Conservation (phyloP, 2,329 filamentous ascomycete genomes). For the Incumbomyces delicatus region DNA sequence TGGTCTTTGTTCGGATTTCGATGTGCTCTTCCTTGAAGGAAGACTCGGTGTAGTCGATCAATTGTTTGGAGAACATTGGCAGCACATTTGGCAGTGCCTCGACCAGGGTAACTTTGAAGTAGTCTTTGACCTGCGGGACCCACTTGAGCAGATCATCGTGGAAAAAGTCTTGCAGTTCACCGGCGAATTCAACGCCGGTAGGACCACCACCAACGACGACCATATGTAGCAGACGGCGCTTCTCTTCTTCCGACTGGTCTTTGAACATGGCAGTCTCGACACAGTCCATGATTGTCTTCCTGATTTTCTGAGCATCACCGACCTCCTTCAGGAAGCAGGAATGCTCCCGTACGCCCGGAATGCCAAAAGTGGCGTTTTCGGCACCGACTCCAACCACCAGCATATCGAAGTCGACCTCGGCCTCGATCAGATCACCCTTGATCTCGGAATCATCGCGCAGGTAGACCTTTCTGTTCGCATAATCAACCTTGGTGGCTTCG, state of each 20-base stretch:
- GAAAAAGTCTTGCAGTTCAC: constrained; percentile 98
- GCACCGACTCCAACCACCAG: constrained; percentile 93
- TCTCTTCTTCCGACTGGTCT: constrained; percentile 77
- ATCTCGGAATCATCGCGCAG: constrained; percentile 90
- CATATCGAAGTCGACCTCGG: constrained; percentile 95
- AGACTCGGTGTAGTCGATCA: constrained; percentile 98
- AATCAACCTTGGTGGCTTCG: constrained; percentile 86
- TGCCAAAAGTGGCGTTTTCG: constrained; percentile 97
- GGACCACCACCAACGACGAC: constrained; percentile 89
- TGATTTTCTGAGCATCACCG: constrained; percentile 86
- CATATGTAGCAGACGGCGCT: constrained; percentile 95
- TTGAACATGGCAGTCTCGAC: constrained; percentile 98
- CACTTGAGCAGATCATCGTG: constrained; percentile 97
- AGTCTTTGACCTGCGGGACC: constrained; percentile 86
- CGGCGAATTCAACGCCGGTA: constrained; percentile 95
- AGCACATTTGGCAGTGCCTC: constrained; percentile 94
- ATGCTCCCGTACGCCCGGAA: constrained; percentile 88
- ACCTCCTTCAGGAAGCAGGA: constrained; percentile 99
- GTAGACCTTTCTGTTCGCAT: constrained; percentile 76
- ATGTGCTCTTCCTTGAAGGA: constrained; percentile 99
- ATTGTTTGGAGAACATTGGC: constrained; percentile 96
- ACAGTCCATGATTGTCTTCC: constrained; percentile 99
- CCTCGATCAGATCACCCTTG: constrained; percentile 70
- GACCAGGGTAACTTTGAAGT: constrained; percentile 95
- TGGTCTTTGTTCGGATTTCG: constrained; percentile 93